Base-by-base conservation (phyloP, 169 alveolate genomes). In the Theileria luwenshuni region DNA sequence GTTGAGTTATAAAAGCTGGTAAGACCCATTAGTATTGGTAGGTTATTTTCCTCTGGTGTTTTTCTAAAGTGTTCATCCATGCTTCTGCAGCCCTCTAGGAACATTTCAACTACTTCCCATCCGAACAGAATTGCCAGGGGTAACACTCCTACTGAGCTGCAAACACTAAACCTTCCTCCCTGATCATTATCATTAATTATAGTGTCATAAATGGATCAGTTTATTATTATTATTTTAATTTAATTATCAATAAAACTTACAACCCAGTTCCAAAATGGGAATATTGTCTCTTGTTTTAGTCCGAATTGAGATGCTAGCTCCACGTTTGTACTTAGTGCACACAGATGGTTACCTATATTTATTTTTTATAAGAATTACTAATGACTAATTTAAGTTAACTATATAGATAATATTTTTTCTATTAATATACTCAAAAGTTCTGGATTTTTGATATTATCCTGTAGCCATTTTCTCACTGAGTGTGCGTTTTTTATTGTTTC, bases 201-300 rank as follows among this genome's bases (percentile, higher is more conserved):
- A 13, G n/a, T 62, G 1, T 56, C 10, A 10, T 38, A 38, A 38
- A 38, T 38, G 17, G 60, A 19, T 42, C 12, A 10, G 17, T 7
- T 38, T 38, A 38, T 7, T 7, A 7, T 38, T 38, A 38, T 38
- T 7, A 7, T 10, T 7, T 38, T 38, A 38, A 38, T 38, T 7
- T 38, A 38, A n/a, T 6, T 19, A 13, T 49, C 25, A 2, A 25
- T 28, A 41, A 43, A 38, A 65, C 93, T n/a, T 77, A 84, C 93
- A 52, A 96, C 99, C 99, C 99, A 98, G 83, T 97, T 99, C 99
- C 99, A 98, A 83, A 98, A 98, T 25, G 98, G 99, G 74, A 98
- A 98, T 15, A 97, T 99, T 52, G 93, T 91, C 61, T 95, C 95
- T 56, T 92, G 94, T 30, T 85, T 81, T 23, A 98, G 92, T 41